Evolutionary conservation across 768 basidiomycete species (phyloP).

Genomic region (Mycena vitilis): DNA sequence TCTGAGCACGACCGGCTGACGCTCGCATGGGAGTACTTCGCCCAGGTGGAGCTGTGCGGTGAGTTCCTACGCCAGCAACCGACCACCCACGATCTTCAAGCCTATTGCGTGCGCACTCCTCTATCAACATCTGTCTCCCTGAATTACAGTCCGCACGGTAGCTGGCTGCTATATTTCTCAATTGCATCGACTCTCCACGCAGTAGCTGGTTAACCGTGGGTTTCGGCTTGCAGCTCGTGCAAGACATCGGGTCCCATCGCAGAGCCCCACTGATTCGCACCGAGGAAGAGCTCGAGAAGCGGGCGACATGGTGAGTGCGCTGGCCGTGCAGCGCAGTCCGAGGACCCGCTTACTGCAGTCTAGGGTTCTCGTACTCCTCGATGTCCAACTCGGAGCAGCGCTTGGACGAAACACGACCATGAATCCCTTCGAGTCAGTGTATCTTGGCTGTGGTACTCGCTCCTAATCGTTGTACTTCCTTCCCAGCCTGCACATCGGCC

Average conservation of each 20-base stretch:
- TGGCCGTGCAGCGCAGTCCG: not conserved
- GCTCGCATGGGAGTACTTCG: conserved; percentile 5
- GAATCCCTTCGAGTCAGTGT: conserved; percentile 9
- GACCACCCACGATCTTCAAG: conserved; percentile 17
- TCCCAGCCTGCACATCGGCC: conserved; percentile 1
- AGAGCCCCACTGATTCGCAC: not conserved
- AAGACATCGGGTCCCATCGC: conserved; percentile 19
- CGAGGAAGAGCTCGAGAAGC: conserved; percentile 17
- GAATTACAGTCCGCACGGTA: not conserved
- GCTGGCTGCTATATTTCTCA: conserved; percentile 16
- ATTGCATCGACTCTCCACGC: not conserved
- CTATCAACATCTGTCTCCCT: not conserved
- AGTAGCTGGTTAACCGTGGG: conserved; percentile 1
- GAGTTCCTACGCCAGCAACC: conserved; percentile 2
- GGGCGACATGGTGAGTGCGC: conserved; percentile 8
- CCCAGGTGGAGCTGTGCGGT: conserved; percentile 13
- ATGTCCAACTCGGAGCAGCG: not conserved
- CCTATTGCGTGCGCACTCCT: conserved; percentile 12
- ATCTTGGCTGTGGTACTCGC: too few relatives aligned
- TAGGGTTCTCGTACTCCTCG: conserved; percentile 1
- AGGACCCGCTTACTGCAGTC: too few relatives aligned
- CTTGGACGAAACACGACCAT: conserved; percentile 1
- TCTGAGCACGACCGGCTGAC: not conserved
- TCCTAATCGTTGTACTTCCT: not conserved
- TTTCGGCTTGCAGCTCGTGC: not conserved